A percentile compares a stretch with the other conserved stretches of the same genome.
Conservation (phyloP, 2,329 filamentous ascomycete genomes). For the Harringtonia lauricola region DNA sequence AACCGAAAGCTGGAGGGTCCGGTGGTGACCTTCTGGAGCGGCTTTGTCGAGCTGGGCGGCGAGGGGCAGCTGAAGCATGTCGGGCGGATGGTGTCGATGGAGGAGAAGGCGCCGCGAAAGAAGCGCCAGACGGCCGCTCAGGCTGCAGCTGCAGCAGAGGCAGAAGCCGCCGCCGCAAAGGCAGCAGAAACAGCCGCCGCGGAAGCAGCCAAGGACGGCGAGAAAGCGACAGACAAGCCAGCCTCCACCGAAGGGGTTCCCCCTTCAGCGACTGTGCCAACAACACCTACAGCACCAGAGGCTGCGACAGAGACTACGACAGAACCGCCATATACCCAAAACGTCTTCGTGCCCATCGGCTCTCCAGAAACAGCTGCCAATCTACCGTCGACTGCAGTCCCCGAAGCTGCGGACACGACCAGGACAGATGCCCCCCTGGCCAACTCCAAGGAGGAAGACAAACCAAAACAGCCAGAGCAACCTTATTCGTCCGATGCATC, state of each 20-base stretch:
- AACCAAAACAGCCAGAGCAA: too few relatives aligned
- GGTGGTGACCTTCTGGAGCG: conserved; percentile 88
- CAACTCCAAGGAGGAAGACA: too few relatives aligned
- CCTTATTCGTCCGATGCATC: too few relatives aligned
- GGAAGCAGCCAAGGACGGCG: neutral
- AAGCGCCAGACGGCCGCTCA: conserved; percentile 32
- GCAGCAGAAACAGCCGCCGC: too few relatives aligned
- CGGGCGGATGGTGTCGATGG: conserved; percentile 52
- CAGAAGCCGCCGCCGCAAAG: neutral
- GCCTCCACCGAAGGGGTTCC: too few relatives aligned
- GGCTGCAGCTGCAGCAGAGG: conserved; percentile 3
- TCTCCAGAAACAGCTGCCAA: too few relatives aligned
- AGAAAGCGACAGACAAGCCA: neutral
- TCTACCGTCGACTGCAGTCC: too few relatives aligned
- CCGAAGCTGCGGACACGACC: too few relatives aligned
- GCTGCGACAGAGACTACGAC: neutral
- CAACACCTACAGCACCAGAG: too few relatives aligned
- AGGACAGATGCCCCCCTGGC: too few relatives aligned
- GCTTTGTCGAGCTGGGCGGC: conserved; percentile 64
- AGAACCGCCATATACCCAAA: neutral
- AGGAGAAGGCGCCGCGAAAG: conserved; percentile 43
- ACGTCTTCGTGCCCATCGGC: too few relatives aligned
- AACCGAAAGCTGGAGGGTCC: conserved; percentile 80
- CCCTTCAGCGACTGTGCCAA: too few relatives aligned
- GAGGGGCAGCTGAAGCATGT: conserved; percentile 64